Base-by-base conservation (phyloP, 768 basidiomycete genomes). In the Asterophora lycoperdoides region DNA sequence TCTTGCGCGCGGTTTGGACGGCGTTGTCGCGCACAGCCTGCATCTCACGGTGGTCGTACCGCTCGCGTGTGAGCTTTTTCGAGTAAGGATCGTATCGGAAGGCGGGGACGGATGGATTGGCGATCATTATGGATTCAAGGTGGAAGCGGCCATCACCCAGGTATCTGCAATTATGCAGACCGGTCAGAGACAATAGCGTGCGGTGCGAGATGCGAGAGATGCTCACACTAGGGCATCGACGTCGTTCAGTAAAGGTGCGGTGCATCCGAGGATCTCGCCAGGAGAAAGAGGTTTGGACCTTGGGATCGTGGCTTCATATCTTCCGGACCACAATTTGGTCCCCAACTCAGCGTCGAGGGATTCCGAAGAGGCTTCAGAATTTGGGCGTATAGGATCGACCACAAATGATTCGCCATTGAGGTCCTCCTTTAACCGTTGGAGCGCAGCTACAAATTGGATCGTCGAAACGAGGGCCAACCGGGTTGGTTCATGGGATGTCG, bases 71-170 rank as follows among this genome's bases (percentile, higher is more conserved):
- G 43, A 99, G 76, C 62, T 93, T 96, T 67, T 99, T 99, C 17
- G 93, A 91, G 66, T 98, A 99, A 3, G 96, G 96, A 62, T 98
- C 96, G 67, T 98, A 99, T 17, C 96, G 83, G 70, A 96, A 99
- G 0, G 96, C 94, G 9, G 96, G 93, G 14, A 98, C 77, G 26
- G 78, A 67, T 0, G 96, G 96, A 64, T 99, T 99, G n/a, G 93
- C 93, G 51, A 99, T 96, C 96, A 99, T 99, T 64, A 97, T 93
- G 11, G 92, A 89, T 67, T 99, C 96, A 14, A 98, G 78, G 64
- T 98, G 96, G 73, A 99, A 99, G 8, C 96, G 86, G 17, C 96
- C 96, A 59, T 99, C 96, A 14, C 96, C 96, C 20, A 99, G 80
- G 65, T 98, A 99, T 59, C 93, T 96, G 51, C 32, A 41, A 46